Base-by-base conservation (phyloP, 768 basidiomycete genomes). In the Agaricus subrufescens region DNA sequence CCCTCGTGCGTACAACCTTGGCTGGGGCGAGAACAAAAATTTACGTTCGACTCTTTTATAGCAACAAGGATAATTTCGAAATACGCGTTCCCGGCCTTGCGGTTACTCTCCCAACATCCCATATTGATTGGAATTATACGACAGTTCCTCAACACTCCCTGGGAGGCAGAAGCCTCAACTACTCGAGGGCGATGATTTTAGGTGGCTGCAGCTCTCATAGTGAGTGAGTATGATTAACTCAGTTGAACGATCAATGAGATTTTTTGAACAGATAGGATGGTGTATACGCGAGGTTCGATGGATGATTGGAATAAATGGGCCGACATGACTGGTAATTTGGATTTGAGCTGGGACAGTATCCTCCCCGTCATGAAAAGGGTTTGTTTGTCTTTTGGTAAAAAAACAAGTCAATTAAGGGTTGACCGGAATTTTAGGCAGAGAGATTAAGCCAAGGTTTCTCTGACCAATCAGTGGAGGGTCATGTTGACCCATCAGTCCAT, bases 221-320 rank as follows among this genome's bases (percentile, higher is more conserved):
- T 60, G 30, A 60, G 59, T 55, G 23, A 1, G n/a, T 25, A 26
- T 8, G 45, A 46, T 46, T 19, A 8, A 25, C 19, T 23, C 9
- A 46, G 10, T 26, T 11, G 27, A 23, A 23, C 8, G n/a, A 1
- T 7, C 45, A 29, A 19, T 46, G 14, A 15, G 5, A 23, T 15
- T 34, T 38, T 5, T 7, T 3, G 4, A 4, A 4, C 42, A 68
- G 66, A 69, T 56, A 52, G 54, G 10, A 67, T 69, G 65, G 56
- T 64, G 0, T 74, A 71, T 45, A 70, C 71, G 3, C 67, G 72
- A 3, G 71, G 72, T 27, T 63, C 70, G 1, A 52, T 59, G n/a
- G 68, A 70, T 8, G 73, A 73, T 46, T 72, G 62, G 46, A 64
- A 74, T 57, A 62, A 66, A 4, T 72, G 61, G 52, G 73, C 71